Base-by-base conservation (phyloP, 805 yeast species). In the Saccharomycopsis schoenii region DNA sequence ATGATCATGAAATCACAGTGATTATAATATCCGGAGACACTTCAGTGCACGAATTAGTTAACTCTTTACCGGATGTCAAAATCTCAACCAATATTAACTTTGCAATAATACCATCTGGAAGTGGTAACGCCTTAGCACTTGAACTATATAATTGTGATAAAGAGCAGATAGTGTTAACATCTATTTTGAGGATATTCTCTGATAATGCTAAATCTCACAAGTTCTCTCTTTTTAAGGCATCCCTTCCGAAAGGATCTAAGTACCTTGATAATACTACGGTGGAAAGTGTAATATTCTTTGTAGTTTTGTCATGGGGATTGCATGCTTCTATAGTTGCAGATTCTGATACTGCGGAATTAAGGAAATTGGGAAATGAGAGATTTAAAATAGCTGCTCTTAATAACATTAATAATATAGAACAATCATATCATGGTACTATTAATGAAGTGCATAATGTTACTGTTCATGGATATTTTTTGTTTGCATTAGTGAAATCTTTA, bases 251-350 rank as follows among this genome's bases (percentile, higher is more conserved):
- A 11, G 75, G 65, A 40, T 73, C 70, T 15, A n/a, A 74, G 74
- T 4, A 67, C 73, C 60, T 66, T 1, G 37, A 47, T 21, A 52
- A 25, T 39, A 25, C 42, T 6, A 17, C 11, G 5, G 29, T 41
- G 54, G 47, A 5, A 61, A 61, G 8, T 58, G 68, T 3, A 58
- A 61, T 0, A 56, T 76, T 80, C 67, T 55, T 79, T 10, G 88
- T 86, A 2, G 93, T 88, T 15, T 76, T 80, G 0, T 85, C 91
- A 0, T 88, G 93, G 91, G 89, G 83, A 0, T 78, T 88, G 62
- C 96, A 88, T 69, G 87, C 93, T 0, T 78, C 89, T 0, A 73
- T 88, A 52, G 93, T 88, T 4, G 89, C 89, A 2, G 91, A 87
- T 67, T 80, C 88, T 56, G 92, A 88, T 67, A 76, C 83, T 0